A percentile compares a stretch with the other conserved stretches of the same genome.
Conservation (phyloP, 106 monocot species). For the Acorus gramineus region DNA sequence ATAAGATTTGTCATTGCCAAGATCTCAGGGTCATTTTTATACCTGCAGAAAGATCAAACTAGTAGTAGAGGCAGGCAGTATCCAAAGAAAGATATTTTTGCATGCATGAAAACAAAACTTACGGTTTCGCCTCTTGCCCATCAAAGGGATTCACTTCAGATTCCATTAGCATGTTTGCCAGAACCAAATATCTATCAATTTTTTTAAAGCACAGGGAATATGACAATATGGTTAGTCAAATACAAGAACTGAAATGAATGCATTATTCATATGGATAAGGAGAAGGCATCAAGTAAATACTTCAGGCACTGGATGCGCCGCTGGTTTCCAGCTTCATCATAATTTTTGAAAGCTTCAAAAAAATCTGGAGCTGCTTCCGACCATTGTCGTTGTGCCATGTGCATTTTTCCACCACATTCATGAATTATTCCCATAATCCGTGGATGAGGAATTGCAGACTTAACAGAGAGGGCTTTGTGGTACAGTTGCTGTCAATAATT, state of each 20-base stretch:
- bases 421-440: constrained; percentile 94
- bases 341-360: constrained; percentile 97
- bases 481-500: constrained; percentile 59
- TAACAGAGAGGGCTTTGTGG: constrained; percentile 76
- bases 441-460: constrained; percentile 96
- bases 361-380: constrained; percentile 85
- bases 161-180: constrained; percentile 98
- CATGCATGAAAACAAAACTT: constrained; percentile 10
- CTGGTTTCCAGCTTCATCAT: constrained; percentile 96
- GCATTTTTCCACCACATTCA: constrained; percentile 98
- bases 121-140: constrained; percentile 99
- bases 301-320: constrained; percentile 98
- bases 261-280: neutral
- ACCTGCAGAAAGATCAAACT: constrained; percentile 26
- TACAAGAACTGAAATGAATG: neutral
- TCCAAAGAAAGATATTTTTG: too few relatives aligned
- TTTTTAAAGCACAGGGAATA: too few relatives aligned
- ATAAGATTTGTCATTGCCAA: constrained; percentile 99
- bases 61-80: too few relatives aligned
- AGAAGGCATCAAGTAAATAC: constrained; percentile 21
- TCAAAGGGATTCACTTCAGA: constrained; percentile 99
- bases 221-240: neutral
- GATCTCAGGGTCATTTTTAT: constrained; percentile 99
- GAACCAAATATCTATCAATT: constrained; percentile 76
- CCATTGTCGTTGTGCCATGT: constrained; percentile 94